Conservation (phyloP, 83 land plant genomes). For the Picea abies region DNA sequence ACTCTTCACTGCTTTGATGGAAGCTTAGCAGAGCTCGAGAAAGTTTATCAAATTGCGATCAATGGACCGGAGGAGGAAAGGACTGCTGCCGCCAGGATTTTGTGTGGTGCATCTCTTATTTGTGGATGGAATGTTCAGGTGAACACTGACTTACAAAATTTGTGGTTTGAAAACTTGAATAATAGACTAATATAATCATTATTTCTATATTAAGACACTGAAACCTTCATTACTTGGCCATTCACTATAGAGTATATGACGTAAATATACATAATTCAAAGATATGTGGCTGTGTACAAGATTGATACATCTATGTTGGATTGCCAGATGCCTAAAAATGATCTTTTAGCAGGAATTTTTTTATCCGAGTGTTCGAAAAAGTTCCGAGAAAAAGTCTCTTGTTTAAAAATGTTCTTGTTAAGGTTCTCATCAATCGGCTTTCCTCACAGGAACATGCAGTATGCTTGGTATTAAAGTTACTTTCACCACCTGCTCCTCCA, state of each 20-base stretch:
- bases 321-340: too few species aligned
- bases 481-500: constrained; percentile 29
- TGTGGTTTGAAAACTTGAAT: neutral
- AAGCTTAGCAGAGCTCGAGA: constrained; percentile 78
- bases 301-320: too few species aligned
- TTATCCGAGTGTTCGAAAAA: neutral
- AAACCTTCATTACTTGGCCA: neutral
- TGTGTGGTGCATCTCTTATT: constrained; percentile 81
- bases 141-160: neutral
- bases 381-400: too few species aligned
- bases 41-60: constrained; percentile 60
- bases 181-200: neutral
- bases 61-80: constrained; percentile 75
- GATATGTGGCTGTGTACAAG: neutral
- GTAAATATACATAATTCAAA: neutral
- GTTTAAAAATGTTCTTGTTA: neutral
- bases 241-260: neutral
- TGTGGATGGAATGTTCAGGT: constrained; percentile 93
- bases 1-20: constrained; percentile 17
- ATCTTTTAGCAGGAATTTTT: neutral
- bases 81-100: constrained; percentile 73
- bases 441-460: constrained; percentile 53
- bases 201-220: neutral
- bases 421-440: neutral
- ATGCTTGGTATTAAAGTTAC: constrained; percentile 31